These are phyloP conservation scores for Logfia minima DNA, from an alignment of 129 eudicot genomes.

Conservation along the genomic window DNA sequence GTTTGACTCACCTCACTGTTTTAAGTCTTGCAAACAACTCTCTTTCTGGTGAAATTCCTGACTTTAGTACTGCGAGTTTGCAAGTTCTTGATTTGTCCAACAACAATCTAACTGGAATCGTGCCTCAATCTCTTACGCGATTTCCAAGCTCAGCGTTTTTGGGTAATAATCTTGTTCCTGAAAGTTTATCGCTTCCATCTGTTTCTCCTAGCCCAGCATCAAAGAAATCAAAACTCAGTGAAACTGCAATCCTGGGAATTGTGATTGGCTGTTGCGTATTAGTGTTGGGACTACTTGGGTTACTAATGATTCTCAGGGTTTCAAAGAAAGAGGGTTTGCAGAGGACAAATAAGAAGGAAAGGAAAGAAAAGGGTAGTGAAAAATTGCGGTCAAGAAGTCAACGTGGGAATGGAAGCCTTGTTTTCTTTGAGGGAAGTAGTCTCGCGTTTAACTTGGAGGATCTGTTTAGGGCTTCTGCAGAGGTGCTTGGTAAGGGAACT, in stretches of 20 bases:
- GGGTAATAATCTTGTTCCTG: slow-evolving; percentile 54
- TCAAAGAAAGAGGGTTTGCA: slow-evolving; percentile 33
- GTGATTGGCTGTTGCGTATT: slow-evolving; percentile 55
- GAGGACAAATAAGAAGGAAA: slow-evolving; percentile 40
- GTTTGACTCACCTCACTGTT: slow-evolving; percentile 67
- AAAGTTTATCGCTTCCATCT: slow-evolving; percentile 30
- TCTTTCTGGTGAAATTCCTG: slow-evolving; percentile 77
- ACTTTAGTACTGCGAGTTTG: slow-evolving; percentile 54
- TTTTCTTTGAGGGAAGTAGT: slow-evolving; percentile 74
- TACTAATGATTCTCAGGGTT: slow-evolving; percentile 38
- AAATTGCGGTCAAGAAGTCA: slow-evolving; percentile 44
- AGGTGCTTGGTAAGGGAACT: slow-evolving; percentile 89
- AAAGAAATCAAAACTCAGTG: slow-evolving; percentile 52
- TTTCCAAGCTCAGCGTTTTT: slow-evolving; percentile 68
- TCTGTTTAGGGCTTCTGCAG: slow-evolving; percentile 89
- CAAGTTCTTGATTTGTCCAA: slow-evolving; percentile 64
- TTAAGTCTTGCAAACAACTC: slow-evolving; percentile 76
- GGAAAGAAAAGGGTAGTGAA: slow-evolving; percentile 31
- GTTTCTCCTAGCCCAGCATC: slow-evolving; percentile 41
- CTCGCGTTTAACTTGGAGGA: slow-evolving; percentile 86
- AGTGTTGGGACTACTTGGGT: slow-evolving; percentile 44
- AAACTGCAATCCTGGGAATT: slow-evolving; percentile 67
- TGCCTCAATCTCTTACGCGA: slow-evolving; percentile 59
- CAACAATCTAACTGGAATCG: slow-evolving; percentile 63
- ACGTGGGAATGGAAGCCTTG: slow-evolving; percentile 46